Evolutionary conservation across 495 filamentous ascomycete species (phyloP), one percentile per base, ranked within the genome.

Genomic region (Cercophora sp.): DNA sequence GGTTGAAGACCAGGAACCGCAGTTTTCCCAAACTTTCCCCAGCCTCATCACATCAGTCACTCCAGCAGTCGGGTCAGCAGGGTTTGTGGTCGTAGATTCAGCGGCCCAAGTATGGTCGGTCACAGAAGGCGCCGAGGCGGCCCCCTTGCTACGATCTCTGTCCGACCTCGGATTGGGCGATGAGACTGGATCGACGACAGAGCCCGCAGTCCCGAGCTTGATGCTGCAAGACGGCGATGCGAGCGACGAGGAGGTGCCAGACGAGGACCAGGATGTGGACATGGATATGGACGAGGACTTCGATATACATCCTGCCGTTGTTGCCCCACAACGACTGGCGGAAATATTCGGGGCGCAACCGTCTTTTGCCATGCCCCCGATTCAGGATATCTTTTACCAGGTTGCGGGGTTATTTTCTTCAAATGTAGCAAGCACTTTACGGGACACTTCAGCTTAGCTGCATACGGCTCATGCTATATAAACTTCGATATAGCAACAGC

Each of bases 381-480:
- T 93, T 35, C 79, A 81, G 46, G 84, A 89, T 46, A 72, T 94
- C 60, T 94, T 95, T 64, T 79, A 85, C 56, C 81, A 83, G 49
- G 85, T 96, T 15, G 82, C 82, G 1, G 76, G 70, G 9, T 57
- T 87, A 46, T 83, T 80, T 59, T 72, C 74, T 6, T 61, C 74
- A 19, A 82, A 79, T n/a, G n/a, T n/a, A n/a, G n/a, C n/a, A n/a
- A n/a, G n/a, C n/a, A n/a, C n/a, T n/a, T n/a, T n/a, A n/a, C n/a
- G n/a, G n/a, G n/a, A n/a, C n/a, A n/a, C n/a, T n/a, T n/a, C n/a
- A n/a, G n/a, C n/a, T n/a, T n/a, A n/a, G n/a, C n/a, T n/a, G n/a
- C n/a, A n/a, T n/a, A n/a, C n/a, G n/a, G n/a, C n/a, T n/a, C n/a
- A n/a, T n/a, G n/a, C n/a, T n/a, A n/a, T n/a, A n/a, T n/a, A n/a